These are phyloP conservation scores for Yarrowia deformans DNA, from an alignment of 805 yeast species.

Conservation along the genomic window DNA sequence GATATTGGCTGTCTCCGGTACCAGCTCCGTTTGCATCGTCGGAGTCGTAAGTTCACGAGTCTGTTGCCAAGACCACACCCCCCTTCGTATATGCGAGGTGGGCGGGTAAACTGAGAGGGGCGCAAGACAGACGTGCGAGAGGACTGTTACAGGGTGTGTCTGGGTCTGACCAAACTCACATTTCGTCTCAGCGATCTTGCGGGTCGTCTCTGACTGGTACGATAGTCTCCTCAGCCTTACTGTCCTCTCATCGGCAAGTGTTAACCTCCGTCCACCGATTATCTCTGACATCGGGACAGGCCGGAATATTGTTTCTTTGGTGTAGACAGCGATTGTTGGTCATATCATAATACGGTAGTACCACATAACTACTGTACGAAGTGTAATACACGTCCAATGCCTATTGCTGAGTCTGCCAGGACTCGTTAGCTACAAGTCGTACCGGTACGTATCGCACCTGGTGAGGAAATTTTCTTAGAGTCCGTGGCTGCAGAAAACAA, in stretches of 20 bases:
- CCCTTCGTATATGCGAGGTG: constrained; percentile 3
- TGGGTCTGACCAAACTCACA: too few relatives aligned
- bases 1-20: too few relatives aligned
- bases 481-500: constrained; percentile 26
- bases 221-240: background rate
- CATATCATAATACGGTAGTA: too few relatives aligned
- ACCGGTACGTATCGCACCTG: too few relatives aligned
- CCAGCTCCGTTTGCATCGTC: background rate
- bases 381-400: too few relatives aligned
- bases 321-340: too few relatives aligned
- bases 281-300: constrained; percentile 4
- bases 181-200: background rate
- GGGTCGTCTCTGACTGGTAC: too few relatives aligned
- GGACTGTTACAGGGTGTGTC: too few relatives aligned
- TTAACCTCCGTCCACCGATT: background rate
- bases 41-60: constrained; percentile 7
- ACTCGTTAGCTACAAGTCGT: too few relatives aligned
- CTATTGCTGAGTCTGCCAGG: background rate
- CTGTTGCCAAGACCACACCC: constrained; percentile 7
- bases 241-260: background rate
- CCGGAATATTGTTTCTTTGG: background rate
- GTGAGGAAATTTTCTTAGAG: too few relatives aligned
- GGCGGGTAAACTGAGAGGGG: background rate
- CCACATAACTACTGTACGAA: too few relatives aligned
- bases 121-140: too few relatives aligned